phyloP scores from a whole-genome alignment of 1,284 basidiomycete species.

The Moniliella sp. region DNA sequence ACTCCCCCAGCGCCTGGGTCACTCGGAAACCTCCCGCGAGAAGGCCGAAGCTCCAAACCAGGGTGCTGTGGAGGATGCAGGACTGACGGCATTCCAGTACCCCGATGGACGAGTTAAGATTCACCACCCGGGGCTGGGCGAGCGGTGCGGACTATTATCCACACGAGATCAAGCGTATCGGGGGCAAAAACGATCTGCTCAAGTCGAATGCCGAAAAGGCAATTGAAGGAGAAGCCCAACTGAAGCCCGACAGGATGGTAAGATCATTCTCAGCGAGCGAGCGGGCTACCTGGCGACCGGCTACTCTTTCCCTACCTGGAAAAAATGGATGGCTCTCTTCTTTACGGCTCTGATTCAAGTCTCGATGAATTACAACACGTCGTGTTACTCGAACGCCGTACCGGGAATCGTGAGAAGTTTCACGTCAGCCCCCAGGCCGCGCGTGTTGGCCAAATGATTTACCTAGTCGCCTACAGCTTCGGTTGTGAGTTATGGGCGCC shows the following conservation, averaged over 20 bases:
- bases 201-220: background rate
- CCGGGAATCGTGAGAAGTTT: slow-evolving; percentile 26
- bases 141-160: too few relatives aligned
- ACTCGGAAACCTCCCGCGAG: too few relatives aligned
- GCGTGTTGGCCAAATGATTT: slow-evolving; percentile 35
- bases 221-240: background rate
- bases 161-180: too few relatives aligned
- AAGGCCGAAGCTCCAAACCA: too few relatives aligned
- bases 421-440: slow-evolving; percentile 33
- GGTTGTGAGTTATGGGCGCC: slow-evolving; percentile 33
- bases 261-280: background rate
- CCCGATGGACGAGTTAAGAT: too few relatives aligned
- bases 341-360: background rate
- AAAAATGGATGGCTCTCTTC: background rate
- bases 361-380: background rate
- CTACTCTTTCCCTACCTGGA: background rate
- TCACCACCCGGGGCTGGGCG: too few relatives aligned
- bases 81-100: too few relatives aligned
- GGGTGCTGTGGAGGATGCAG: too few relatives aligned
- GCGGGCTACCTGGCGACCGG: background rate
- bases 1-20: too few relatives aligned
- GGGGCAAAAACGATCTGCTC: background rate
- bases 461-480: slow-evolving; percentile 35
- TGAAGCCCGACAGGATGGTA: background rate
- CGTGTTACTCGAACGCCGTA: too few relatives aligned